Conservation (phyloP, 2,329 filamentous ascomycete species). For the Didymella arachidicola region DNA sequence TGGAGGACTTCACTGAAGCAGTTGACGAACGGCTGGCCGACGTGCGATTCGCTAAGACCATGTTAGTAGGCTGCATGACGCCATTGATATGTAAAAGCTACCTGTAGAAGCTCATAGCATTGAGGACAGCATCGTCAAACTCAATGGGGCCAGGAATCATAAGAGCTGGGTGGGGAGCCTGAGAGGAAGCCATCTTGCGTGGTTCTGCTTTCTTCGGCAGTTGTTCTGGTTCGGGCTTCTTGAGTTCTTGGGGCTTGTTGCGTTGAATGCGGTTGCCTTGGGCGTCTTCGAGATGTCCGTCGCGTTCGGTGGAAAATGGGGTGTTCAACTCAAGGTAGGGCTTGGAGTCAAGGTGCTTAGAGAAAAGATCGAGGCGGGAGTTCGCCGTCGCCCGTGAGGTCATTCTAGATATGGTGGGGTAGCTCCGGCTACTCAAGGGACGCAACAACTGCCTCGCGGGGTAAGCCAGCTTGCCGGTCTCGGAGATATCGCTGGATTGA, state of each 20-base stretch:
- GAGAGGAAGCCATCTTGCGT: constrained; percentile 60
- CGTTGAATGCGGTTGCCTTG: constrained; percentile 50
- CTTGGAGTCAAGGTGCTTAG: constrained; percentile 66
- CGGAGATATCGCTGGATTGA: constrained; percentile 27
- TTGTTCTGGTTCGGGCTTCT: constrained; percentile 25
- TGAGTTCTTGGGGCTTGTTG: constrained; percentile 10
- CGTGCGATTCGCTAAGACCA: constrained; percentile 81
- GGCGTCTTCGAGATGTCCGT: constrained; percentile 61
- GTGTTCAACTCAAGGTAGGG: constrained; percentile 68
- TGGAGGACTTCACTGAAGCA: constrained; percentile 89
- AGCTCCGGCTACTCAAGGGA: constrained; percentile 32
- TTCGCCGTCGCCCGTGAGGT: constrained; percentile 53
- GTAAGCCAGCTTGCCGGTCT: constrained; percentile 48
- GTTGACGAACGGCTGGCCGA: constrained; percentile 86
- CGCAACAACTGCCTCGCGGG: constrained; percentile 32
- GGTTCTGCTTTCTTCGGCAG: constrained; percentile 23
- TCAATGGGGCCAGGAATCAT: constrained; percentile 98
- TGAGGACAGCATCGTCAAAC: constrained; percentile 95
- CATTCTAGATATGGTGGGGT: constrained; percentile 41
- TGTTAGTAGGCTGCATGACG: constrained; percentile 11
- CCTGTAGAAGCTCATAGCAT: constrained; percentile 96
- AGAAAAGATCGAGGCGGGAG: constrained; percentile 66
- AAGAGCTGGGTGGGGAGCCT: constrained; percentile 73
- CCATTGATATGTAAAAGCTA: constrained; percentile 46
- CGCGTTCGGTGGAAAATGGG: constrained; percentile 68